These are phyloP conservation scores for Colletotrichum melonis DNA, from an alignment of 2,329 filamentous ascomycete species.

Conservation along the genomic window DNA sequence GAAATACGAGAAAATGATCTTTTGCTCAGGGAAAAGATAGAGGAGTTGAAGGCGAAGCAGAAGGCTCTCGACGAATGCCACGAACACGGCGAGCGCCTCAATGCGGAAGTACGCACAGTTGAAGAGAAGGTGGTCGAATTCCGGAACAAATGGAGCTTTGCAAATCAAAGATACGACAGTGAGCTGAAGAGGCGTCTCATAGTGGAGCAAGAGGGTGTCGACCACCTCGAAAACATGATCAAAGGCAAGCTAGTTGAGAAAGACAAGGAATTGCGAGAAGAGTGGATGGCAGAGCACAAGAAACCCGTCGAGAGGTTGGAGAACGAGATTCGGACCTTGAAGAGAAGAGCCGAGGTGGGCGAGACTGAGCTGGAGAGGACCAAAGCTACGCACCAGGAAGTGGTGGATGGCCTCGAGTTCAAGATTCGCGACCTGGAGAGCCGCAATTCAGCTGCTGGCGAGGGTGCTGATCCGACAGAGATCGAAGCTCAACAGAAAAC, in stretches of 20 bases:
- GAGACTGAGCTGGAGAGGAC: neutral
- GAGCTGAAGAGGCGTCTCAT: neutral
- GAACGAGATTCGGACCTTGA: neutral
- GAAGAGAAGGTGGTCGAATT: constrained; percentile 1
- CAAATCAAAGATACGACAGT: neutral
- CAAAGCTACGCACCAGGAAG: neutral
- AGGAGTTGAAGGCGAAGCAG: neutral
- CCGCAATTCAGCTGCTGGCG: no score
- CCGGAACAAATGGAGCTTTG: neutral
- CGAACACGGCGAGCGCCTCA: neutral
- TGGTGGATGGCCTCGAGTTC: neutral
- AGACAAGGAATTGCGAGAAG: neutral
- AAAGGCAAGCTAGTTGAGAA: neutral
- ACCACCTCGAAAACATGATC: neutral
- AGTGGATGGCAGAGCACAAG: neutral
- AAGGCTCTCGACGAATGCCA: neutral
- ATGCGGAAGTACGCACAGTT: neutral
- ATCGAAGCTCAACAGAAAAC: neutral
- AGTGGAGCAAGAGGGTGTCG: neutral
- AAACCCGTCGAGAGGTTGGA: neutral
- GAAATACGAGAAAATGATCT: neutral
- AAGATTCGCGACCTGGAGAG: neutral
- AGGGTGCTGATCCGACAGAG: neutral
- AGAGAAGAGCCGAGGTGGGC: neutral
- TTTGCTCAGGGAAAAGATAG: neutral